Base-by-base conservation (phyloP, 345 rosid genomes). In the Acer negundo region DNA sequence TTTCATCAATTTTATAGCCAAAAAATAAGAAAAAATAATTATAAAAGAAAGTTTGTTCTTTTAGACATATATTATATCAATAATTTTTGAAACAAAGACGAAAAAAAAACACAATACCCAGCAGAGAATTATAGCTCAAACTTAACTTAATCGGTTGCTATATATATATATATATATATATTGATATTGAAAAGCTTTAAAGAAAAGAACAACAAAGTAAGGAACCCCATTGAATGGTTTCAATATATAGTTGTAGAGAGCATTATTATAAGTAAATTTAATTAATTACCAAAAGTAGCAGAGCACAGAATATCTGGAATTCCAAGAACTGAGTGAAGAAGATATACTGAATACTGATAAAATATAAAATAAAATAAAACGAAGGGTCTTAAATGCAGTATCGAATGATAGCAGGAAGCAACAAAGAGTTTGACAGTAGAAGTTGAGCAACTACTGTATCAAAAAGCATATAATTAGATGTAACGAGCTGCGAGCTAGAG, bases 281-380 rank as follows among this genome's bases (percentile, higher is more conserved):
- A 15, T 53, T 15, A 12, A 40, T 79, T 71, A 76, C 88, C 87
- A 80, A 35, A 35, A 73, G 70, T 75, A 83, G 77, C 79, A 65
- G 78, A 78, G 15, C 19, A 19, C 6, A 23, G 51, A 19, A 67
- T 17, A n/a, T 75, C 62, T 58, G 65, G 44, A 75, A 79, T 56
- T 75, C 68, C 63, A 62, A 38, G 63, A 53, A 68, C 12, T 69
- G 73, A 77, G n/a, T 5, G 58, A 53, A 53, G 58, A 53, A 53
- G 58, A 53, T 53, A 59, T 5, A 35, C 38, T 35, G 38, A 35
- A 35, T 35, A 35, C 38, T 35, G 38, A 35, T 35, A 35, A 31
- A 4, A 31, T 4, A 74, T 42, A 2, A 28, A 74, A 62, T 46
- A 76, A 11, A 83, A 24, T 20, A 44, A 7, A 7, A 16, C 1